phyloP scores from a whole-genome alignment of 1,139 yeast genomes.

The Yamadazyma triangularis region DNA sequence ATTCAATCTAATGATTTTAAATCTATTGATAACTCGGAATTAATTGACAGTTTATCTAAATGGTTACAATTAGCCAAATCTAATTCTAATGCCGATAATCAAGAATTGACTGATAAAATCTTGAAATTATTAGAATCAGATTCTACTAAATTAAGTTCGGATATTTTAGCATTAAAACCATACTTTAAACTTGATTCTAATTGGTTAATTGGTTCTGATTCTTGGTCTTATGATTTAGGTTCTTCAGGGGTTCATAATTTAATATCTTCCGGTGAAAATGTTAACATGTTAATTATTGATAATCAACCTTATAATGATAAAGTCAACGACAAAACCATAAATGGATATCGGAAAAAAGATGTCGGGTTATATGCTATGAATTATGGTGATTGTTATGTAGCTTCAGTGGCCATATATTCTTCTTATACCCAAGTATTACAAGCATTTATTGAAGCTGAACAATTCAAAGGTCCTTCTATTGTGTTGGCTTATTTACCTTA shows the following conservation, averaged over 20 bases:
- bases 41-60: conserved; percentile 57
- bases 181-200: conserved; percentile 41
- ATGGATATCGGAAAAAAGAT: conserved; percentile 73
- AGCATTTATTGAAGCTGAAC: conserved; percentile 84
- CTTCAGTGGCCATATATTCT: conserved; percentile 90
- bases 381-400: conserved; percentile 85
- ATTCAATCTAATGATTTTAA: conserved; percentile 48
- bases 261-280: conserved; percentile 66
- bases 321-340: conserved; percentile 15
- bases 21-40: conserved; percentile 39
- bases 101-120: conserved; percentile 24
- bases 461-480: conserved; percentile 84
- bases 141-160: conserved; percentile 32
- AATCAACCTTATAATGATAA: conserved; percentile 70
- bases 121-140: conserved; percentile 41
- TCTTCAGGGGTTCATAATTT: conserved; percentile 88
- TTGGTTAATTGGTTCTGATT: conserved; percentile 93
- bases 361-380: conserved; percentile 95
- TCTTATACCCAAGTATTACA: conserved; percentile 91
- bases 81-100: conserved; percentile 17
- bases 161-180: conserved; percentile 42
- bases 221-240: conserved; percentile 94
- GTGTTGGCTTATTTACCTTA: conserved; percentile 89
- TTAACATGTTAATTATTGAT: conserved; percentile 84
- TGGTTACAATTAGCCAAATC: conserved; percentile 56